Percentiles rank a stretch among this genome's conserved stretches.
These are phyloP conservation scores for Camellia sinensis DNA, from an alignment of 148 eudicot genomes.

Conservation along the genomic window DNA sequence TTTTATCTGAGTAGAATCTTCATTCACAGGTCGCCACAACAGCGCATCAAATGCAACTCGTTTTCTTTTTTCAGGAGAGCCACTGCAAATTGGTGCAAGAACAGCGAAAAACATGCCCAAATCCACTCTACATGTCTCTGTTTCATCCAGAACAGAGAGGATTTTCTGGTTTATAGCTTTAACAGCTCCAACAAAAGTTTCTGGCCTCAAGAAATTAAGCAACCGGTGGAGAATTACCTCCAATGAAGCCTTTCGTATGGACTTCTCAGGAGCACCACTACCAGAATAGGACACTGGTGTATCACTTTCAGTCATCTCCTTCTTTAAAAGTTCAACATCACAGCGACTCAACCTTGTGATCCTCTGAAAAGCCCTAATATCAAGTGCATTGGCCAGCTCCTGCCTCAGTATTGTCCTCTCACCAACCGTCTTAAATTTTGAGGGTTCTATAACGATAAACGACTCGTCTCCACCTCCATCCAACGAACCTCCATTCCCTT, in stretches of 20 bases:
- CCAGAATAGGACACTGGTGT: conserved; percentile 86
- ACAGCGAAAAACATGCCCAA: conserved; percentile 94
- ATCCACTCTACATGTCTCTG: conserved; percentile 80
- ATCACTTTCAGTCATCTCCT: conserved; percentile 68
- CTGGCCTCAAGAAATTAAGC: conserved; percentile 84
- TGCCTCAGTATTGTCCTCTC: conserved; percentile 71
- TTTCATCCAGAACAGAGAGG: conserved; percentile 71
- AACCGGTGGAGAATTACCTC: conserved; percentile 71
- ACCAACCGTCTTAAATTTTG: conserved; percentile 67
- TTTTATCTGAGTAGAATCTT: conserved; percentile 52
- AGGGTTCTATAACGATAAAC: conserved; percentile 57
- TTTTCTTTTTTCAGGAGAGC: conserved; percentile 70
- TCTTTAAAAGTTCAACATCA: conserved; percentile 73
- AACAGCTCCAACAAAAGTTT: conserved; percentile 88
- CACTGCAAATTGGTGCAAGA: conserved; percentile 81
- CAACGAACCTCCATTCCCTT: conserved; percentile 50
- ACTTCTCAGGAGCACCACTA: conserved; percentile 71
- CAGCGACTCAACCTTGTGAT: conserved; percentile 75
- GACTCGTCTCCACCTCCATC: conserved; percentile 57
- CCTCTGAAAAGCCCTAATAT: conserved; percentile 88
- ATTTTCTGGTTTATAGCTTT: conserved; percentile 87
- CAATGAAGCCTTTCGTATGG: conserved; percentile 83
- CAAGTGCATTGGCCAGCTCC: conserved; percentile 76
- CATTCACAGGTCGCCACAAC: conserved; percentile 70
- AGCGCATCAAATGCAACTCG: conserved; percentile 81